Base-by-base conservation (phyloP, 2,329 filamentous ascomycete genomes). In the Allantophomopsis lycopodina region DNA sequence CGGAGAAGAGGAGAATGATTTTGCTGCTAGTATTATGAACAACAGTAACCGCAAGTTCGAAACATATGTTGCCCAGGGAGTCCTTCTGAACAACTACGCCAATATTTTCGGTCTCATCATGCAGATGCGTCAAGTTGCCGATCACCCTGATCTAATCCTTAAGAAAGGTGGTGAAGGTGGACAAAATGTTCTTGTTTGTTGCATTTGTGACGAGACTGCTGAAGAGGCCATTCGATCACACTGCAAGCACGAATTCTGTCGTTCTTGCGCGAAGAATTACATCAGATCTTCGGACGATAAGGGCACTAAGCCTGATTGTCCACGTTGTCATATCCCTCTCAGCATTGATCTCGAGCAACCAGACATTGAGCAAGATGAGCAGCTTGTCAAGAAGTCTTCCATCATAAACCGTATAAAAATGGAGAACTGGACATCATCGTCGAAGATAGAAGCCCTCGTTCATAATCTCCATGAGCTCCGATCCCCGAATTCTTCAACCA, bases 351-450 rank as follows among this genome's bases (percentile, higher is more conserved):
- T 95, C 32, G 89, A 95, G 56, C 88, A 95, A 61, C 86, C 88
- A 0, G 88, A 94, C 49, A 88, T 95, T 40, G 88, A 94, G 60
- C 88, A 95, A 59, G 85, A 95, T 45, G 83, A 89, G 57, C 71
- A 76, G 2, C 63, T 79, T 6, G 78, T 94, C 43, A 95, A 94
- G 71, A 95, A 95, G 62, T 88, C 79, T 12, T 94, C 87, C 2
- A 98, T 98, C 58, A 93, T 96, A 68, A 96, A 96, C 59, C 83
- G 91, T 40, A 96, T 98, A 63, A 86, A 89, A 61, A 95, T 96
- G 88, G 85, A 94, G 57, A 84, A 96, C 53, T 98, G 91, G 91
- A 94, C 87, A 0, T 94, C 86, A 0, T 95, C 87, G 1, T 95
- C 88, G 45, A 98, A 98, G 65, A 98, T 98, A 48, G 91, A 98